Evolutionary conservation across 2,329 filamentous ascomycete species (phyloP), one percentile per base, ranked within the genome.

Genomic region (Epichloe aotearoae): DNA sequence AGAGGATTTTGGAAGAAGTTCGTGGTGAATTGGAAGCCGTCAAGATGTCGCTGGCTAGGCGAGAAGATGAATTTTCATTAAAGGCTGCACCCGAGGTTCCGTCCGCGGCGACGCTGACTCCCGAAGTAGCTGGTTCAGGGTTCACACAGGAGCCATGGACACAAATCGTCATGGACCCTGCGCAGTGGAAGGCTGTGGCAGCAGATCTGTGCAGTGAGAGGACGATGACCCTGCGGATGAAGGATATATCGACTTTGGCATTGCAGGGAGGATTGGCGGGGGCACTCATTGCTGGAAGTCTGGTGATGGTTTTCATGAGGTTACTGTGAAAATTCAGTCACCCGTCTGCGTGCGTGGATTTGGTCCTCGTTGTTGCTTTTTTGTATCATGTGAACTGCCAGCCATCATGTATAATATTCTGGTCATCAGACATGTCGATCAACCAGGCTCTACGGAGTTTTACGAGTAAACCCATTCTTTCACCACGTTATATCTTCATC

Each of bases 161-260:
- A 26, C 69, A 74, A 47, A 56, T 68, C 15, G 54, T 76, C 8
- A 54, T 61, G 14, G 66, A 75, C 39, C 69, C 70, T 1, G 55
- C 59, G 3, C 62, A 66, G 53, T 80, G 78, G 72, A 73, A 68
- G 58, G 68, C 71, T 6, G 69, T 69, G 3, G 58, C 77, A 5
- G 60, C 68, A 40, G 82, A 88, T 55, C 64, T 88, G 15, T 79
- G 76, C 66, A 87, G 84, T 65, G 80, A 88, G 51, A 73, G 80
- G 56, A 69, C 68, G 54, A 70, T 88, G 59, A 71, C 75, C 46
- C 60, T 88, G 54, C 77, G 77, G 42, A 86, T 86, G 72, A 76
- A 79, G 49, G 85, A 90, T 59, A 69, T 84, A 34, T 87, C 85
- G 2, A 66, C 83, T n/a, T 69, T 86, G 56, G 82, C 78, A 46